These are phyloP conservation scores for Ophiocordyceps australis DNA, from an alignment of 2,329 filamentous ascomycete genomes.

Conservation along the genomic window DNA sequence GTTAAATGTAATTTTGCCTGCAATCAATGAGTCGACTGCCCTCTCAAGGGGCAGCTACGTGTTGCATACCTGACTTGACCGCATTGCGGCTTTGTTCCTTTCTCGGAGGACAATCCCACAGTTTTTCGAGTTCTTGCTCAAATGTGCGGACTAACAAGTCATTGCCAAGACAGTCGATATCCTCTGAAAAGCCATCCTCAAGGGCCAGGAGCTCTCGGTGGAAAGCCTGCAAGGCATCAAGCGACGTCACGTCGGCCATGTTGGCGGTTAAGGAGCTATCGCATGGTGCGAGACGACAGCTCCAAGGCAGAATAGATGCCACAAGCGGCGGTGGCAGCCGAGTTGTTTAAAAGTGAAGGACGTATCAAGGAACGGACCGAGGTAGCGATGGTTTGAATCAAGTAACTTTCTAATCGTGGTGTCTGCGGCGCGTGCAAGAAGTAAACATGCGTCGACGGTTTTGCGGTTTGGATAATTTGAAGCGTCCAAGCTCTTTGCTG, in stretches of 20 bases:
- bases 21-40: background rate
- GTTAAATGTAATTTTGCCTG: slow-evolving; percentile 62
- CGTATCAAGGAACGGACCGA: too few relatives aligned
- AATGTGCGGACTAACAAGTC: slow-evolving; percentile 53
- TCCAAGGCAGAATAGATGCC: background rate
- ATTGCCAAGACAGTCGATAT: slow-evolving; percentile 50
- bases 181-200: slow-evolving; percentile 44
- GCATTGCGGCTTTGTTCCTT: slow-evolving; percentile 57
- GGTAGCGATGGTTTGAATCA: too few relatives aligned
- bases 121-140: slow-evolving; percentile 53
- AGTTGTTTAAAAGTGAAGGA: too few relatives aligned
- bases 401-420: too few relatives aligned
- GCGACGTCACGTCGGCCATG: slow-evolving; percentile 58
- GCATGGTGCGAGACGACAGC: slow-evolving; percentile 17
- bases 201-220: slow-evolving; percentile 71
- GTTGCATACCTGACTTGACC: slow-evolving; percentile 43
- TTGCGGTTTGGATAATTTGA: too few relatives aligned
- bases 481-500: too few relatives aligned
- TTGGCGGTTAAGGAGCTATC: slow-evolving; percentile 22
- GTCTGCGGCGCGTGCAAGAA: too few relatives aligned
- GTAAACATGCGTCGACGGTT: too few relatives aligned
- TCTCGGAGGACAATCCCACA: slow-evolving; percentile 55
- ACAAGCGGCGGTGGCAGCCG: too few relatives aligned
- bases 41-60: too few relatives aligned
- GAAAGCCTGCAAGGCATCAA: slow-evolving; percentile 66